phyloP scores from a whole-genome alignment of 108 stramenopile genomes.

The Schizochytrium sp. region DNA sequence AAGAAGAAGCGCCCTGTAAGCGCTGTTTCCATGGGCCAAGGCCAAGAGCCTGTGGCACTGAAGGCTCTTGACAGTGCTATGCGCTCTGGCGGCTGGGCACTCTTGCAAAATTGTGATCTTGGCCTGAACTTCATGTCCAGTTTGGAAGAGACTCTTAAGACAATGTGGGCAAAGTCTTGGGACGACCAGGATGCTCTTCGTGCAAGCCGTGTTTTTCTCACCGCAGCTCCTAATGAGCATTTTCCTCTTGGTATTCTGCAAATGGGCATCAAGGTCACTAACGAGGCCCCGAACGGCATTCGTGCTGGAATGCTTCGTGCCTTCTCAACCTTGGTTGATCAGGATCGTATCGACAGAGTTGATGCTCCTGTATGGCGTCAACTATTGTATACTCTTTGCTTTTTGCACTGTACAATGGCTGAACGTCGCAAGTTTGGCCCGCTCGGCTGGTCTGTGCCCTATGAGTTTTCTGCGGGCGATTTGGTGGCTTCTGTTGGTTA shows the following conservation, averaged over 20 bases:
- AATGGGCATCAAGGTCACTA: conserved; percentile 92
- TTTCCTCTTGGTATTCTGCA: conserved; percentile 91
- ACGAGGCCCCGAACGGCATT: conserved; percentile 89
- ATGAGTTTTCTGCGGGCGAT: conserved; percentile 92
- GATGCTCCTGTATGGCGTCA: conserved; percentile 86
- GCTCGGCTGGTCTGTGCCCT: conserved; percentile 90
- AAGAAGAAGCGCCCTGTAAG: conserved; percentile 87
- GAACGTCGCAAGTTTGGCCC: conserved; percentile 93
- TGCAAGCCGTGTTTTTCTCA: conserved; percentile 89
- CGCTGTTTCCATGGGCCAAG: conserved; percentile 88
- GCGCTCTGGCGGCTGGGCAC: conserved; percentile 90
- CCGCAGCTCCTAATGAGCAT: conserved; percentile 85
- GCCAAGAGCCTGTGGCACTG: conserved; percentile 90
- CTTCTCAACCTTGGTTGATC: conserved; percentile 90
- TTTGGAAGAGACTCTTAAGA: conserved; percentile 85
- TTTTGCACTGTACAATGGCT: conserved; percentile 88
- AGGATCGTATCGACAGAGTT: conserved; percentile 88
- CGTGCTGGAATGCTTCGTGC: conserved; percentile 87
- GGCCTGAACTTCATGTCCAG: conserved; percentile 86
- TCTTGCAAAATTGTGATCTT: conserved; percentile 91
- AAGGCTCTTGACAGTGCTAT: conserved; percentile 87
- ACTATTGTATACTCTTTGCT: conserved; percentile 86
- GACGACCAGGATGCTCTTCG: conserved; percentile 77
- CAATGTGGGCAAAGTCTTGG: conserved; percentile 74
- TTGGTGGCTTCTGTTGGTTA: conserved; percentile 88